Evolutionary conservation across 768 basidiomycete species (phyloP).

Genomic region (Leccinum uliginosum): DNA sequence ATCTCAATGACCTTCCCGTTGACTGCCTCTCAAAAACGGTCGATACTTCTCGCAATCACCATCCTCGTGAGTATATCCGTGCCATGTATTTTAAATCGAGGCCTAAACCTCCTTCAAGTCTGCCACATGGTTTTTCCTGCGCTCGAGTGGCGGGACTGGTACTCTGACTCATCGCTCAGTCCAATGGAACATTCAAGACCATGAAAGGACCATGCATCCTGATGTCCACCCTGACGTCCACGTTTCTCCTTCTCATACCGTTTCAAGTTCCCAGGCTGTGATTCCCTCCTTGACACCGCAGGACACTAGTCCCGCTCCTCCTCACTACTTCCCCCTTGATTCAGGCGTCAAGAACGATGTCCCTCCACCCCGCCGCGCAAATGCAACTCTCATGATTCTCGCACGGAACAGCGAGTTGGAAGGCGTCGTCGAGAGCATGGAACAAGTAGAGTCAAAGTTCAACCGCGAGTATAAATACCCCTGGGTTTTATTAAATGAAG

Average conservation of each 20-base stretch:
- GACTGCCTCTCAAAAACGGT: conserved; percentile 29
- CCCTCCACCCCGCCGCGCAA: conserved; percentile 34
- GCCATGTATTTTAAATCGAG: neutral
- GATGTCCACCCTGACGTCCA: neutral
- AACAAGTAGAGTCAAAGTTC: conserved; percentile 54
- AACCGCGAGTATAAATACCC: conserved; percentile 57
- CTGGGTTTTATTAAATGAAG: conserved; percentile 63
- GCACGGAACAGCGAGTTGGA: conserved; percentile 45
- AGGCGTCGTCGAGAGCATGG: conserved; percentile 44
- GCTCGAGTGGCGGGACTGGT: neutral
- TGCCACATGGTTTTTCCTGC: conserved; percentile 21
- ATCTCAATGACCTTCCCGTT: conserved; percentile 21
- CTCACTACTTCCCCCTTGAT: conserved; percentile 2
- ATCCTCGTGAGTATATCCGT: conserved; percentile 19
- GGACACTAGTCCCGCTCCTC: neutral
- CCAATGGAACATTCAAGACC: neutral
- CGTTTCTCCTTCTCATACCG: neutral
- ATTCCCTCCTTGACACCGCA: neutral
- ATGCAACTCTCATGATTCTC: conserved; percentile 58
- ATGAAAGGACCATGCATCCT: neutral
- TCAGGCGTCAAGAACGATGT: neutral
- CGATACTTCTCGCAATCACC: conserved; percentile 23
- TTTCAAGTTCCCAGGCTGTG: neutral
- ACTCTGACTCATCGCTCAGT: conserved; percentile 3
- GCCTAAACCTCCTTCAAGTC: conserved; percentile 5